Evolutionary conservation across 2,329 filamentous ascomycete species (phyloP).

Genomic region (Teratosphaeria destructans): DNA sequence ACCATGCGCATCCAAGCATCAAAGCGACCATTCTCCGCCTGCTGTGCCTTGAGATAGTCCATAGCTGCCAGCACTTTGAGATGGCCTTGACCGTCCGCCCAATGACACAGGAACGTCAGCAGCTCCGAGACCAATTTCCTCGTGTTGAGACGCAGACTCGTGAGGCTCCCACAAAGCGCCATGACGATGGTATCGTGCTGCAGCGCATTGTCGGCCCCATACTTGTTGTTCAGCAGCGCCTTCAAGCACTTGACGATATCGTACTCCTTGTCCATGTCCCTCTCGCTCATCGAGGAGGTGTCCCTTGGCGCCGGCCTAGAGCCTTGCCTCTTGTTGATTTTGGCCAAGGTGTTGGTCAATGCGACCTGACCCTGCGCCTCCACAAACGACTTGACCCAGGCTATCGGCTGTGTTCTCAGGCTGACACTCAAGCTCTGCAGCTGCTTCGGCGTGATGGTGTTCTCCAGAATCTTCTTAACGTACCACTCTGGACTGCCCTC

Average conservation of each 20-base stretch:
- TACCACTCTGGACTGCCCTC: constrained; percentile 98
- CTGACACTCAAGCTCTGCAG: constrained; percentile 90
- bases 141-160: constrained; percentile 80
- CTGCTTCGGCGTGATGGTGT: constrained; percentile 82
- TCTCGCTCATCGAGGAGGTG: constrained; percentile 53
- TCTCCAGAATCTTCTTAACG: constrained; percentile 92
- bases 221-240: constrained; percentile 98
- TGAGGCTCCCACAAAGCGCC: constrained; percentile 74
- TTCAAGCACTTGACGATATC: constrained; percentile 97
- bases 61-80: constrained; percentile 87
- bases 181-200: constrained; percentile 82
- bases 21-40: constrained; percentile 88
- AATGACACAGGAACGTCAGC: constrained; percentile 90
- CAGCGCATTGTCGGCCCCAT: constrained; percentile 90
- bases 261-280: constrained; percentile 82
- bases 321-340: constrained; percentile 81
- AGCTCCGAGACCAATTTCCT: constrained; percentile 94
- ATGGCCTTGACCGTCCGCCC: constrained; percentile 81
- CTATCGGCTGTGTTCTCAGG: constrained; percentile 88
- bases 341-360: constrained; percentile 82
- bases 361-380: constrained; percentile 96
- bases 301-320: constrained; percentile 56
- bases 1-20: constrained; percentile 98
- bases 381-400: constrained; percentile 91
- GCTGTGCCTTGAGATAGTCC: constrained; percentile 78